A percentile compares a stretch with the other conserved stretches of the same genome.
These are phyloP conservation scores for Ajuga reptans DNA, from an alignment of 305 asterid species.

Conservation along the genomic window DNA sequence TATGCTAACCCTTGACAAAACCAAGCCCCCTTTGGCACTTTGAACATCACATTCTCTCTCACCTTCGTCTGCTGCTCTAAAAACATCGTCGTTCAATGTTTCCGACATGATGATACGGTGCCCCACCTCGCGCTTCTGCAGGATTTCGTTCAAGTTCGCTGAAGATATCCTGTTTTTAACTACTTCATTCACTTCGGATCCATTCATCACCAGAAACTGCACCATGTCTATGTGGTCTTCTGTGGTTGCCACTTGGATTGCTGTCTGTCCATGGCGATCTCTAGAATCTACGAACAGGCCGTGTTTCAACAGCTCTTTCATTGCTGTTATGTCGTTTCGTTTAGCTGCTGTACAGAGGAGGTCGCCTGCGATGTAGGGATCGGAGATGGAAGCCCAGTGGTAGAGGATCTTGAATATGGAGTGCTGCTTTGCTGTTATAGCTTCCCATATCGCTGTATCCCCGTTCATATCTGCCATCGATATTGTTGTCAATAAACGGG, in stretches of 20 bases:
- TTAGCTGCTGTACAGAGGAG: conserved; percentile 69
- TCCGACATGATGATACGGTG: conserved; percentile 45
- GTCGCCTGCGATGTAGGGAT: conserved; percentile 66
- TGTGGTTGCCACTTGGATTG: conserved; percentile 48
- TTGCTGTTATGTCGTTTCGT: conserved; percentile 36
- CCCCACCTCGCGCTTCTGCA: conserved; percentile 52
- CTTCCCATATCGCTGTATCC: conserved; percentile 80
- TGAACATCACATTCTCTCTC: conserved; percentile 9
- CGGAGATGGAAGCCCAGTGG: conserved; percentile 77
- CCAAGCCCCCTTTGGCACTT: not conserved
- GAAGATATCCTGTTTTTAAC: conserved; percentile 30
- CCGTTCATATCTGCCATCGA: conserved; percentile 51
- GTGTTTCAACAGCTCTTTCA: conserved; percentile 58
- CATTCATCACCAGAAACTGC: conserved; percentile 60
- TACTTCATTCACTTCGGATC: conserved; percentile 52
- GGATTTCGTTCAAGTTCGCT: conserved; percentile 33
- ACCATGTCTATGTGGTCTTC: conserved; percentile 57
- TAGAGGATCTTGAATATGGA: conserved; percentile 61
- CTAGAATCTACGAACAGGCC: conserved; percentile 64
- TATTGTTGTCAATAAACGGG: too few species aligned
- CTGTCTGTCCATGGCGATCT: conserved; percentile 59
- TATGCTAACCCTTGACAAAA: conserved; percentile 45
- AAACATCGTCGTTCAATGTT: conserved; percentile 11
- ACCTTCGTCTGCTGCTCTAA: conserved; percentile 20
- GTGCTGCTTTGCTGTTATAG: conserved; percentile 55